Evolutionary conservation across 2,329 filamentous ascomycete genomes (phyloP), one percentile per base, ranked within the genome.

Genomic region (Alternaria solani): DNA sequence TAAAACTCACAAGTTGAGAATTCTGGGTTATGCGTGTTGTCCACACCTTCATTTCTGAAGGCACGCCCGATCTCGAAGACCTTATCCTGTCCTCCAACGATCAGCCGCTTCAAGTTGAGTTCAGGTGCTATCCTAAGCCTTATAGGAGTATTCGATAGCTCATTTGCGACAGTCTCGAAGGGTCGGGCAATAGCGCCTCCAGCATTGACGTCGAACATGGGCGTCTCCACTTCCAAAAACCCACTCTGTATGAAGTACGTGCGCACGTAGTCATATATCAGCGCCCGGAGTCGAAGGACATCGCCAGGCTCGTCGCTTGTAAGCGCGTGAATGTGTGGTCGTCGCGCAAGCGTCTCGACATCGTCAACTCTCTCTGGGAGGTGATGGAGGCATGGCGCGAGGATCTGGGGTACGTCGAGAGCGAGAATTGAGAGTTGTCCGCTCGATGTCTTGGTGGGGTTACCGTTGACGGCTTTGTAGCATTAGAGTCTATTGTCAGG

Each of bases 1-100:
- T 99, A 99, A 80, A 97, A 98, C 80, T 99, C 95, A 82, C 94
- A 98, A 61, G 92, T 98, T 44, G 92, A 95, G 80, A 98, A 99
- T 75, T 99, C 95, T 0, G 95, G 94, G 74, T 99, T 99, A 77
- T 99, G 95, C 0, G 93, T 97, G 36, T 73, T 76, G 54, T 77
- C 74, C 1, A 77, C 70, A 77, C 93, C 92, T 81, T 99, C 95
- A 75, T 99, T 99, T 43, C 95, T 88, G 79, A 99, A 99, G 12
- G 89, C 89, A 4, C 92, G 90, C 0, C 95, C 95, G 65, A 99
- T 94, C 79, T 99, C 95, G 73, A 96, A 99, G 26, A 99, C 88
- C 63, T 85, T 89, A 70, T 96, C 91, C 62, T 98, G 88, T 2
- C 94, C 94, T 51, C 94, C 94, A 18, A 98, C 86, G 1, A 98